Conservation (phyloP, 148 eudicot genomes). For the Beta vulgaris region DNA sequence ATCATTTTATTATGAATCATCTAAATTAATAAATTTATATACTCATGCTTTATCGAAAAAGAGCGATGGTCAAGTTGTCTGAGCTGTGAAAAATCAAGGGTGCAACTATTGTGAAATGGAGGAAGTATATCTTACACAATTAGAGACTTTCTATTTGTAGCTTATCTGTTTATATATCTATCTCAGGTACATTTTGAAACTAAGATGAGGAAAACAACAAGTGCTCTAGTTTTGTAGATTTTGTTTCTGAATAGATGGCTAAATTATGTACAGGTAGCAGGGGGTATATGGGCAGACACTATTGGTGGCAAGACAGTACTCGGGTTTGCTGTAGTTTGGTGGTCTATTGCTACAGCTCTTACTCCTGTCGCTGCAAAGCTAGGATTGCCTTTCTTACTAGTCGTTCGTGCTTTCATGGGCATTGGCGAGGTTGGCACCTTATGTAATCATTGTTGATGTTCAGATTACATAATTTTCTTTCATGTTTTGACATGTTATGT, state of each 20-base stretch:
- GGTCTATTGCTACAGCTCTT: constrained; percentile 85
- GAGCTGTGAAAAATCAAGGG: too few species aligned
- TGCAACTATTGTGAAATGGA: too few species aligned
- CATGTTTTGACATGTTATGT: constrained; percentile 5
- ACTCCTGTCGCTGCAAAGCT: constrained; percentile 88
- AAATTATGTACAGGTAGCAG: constrained; percentile 59
- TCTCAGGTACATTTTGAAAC: neutral
- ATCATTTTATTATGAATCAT: too few species aligned
- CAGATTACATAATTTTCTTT: neutral
- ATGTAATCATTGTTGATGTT: neutral
- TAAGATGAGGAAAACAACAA: neutral
- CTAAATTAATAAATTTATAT: too few species aligned
- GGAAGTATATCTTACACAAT: neutral
- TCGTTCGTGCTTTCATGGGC: constrained; percentile 93
- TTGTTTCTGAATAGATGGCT: neutral
- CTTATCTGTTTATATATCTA: neutral
- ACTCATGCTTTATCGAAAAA: too few species aligned
- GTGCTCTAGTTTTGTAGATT: neutral
- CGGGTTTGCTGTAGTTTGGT: constrained; percentile 90
- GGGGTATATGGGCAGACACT: constrained; percentile 97
- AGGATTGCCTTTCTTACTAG: constrained; percentile 83
- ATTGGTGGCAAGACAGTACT: constrained; percentile 85
- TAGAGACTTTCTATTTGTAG: neutral
- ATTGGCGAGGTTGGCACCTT: constrained; percentile 55
- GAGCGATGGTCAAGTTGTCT: too few species aligned